phyloP scores from a whole-genome alignment of 2,329 filamentous ascomycete species.

The Monosporascus sp. region DNA sequence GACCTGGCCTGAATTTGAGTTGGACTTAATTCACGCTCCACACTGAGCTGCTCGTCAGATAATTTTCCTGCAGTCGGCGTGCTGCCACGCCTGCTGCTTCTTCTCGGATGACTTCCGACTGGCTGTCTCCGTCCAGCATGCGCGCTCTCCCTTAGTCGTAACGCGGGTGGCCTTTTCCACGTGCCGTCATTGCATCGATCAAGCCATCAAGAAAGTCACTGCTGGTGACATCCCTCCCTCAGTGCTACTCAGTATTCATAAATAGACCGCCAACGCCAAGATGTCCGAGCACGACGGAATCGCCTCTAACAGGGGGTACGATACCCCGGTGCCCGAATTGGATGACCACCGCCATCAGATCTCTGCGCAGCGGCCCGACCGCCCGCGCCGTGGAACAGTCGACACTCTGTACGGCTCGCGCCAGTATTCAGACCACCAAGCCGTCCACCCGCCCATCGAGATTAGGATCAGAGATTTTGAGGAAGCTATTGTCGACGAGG shows the following conservation, averaged over 20 bases:
- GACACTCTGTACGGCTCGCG: slow-evolving; percentile 60
- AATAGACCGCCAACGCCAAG: slow-evolving; percentile 38
- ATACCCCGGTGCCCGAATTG: slow-evolving; percentile 71
- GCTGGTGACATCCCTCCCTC: neutral
- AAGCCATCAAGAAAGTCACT: neutral
- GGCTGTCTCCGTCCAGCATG: slow-evolving; percentile 22
- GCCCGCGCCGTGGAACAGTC: slow-evolving; percentile 65
- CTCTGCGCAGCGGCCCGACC: slow-evolving; percentile 53
- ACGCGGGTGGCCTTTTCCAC: slow-evolving; percentile 25
- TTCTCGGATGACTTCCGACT: slow-evolving; percentile 20
- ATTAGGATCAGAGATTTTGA: slow-evolving; percentile 73
- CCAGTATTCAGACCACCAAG: slow-evolving; percentile 34
- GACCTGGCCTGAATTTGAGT: neutral
- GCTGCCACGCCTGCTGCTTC: slow-evolving; percentile 30
- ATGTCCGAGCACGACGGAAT: slow-evolving; percentile 65
- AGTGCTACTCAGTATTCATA: slow-evolving; percentile 1
- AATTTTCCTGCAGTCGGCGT: slow-evolving; percentile 27
- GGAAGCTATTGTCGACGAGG: slow-evolving; percentile 76
- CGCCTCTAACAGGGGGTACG: slow-evolving; percentile 57
- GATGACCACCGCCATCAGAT: slow-evolving; percentile 79
- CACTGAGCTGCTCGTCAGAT: slow-evolving; percentile 9
- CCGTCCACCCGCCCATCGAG: slow-evolving; percentile 32
- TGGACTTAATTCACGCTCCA: slow-evolving; percentile 5
- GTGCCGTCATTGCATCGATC: slow-evolving; percentile 2
- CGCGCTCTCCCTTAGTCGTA: slow-evolving; percentile 25